phyloP scores from a whole-genome alignment of 2,329 filamentous ascomycete species.

The Claviceps fusiformis region DNA sequence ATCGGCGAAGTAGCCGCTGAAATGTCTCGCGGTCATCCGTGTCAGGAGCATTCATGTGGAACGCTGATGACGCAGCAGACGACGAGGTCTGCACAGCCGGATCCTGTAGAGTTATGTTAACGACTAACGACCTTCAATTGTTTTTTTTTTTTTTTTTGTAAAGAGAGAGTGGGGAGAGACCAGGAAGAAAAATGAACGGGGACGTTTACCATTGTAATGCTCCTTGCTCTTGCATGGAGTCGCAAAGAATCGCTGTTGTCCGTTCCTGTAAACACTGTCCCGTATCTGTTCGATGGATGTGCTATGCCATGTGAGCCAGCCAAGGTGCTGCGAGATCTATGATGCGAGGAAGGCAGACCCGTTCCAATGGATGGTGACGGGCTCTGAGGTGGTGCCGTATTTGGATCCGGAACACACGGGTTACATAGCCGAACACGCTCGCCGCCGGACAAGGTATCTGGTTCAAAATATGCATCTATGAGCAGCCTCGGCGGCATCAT shows the following conservation, averaged over 20 bases:
- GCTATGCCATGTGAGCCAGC: constrained; percentile 18
- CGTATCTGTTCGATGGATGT: constrained; percentile 19
- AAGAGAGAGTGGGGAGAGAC: too few species aligned
- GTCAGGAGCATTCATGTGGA: constrained; percentile 17
- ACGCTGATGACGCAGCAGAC: constrained; percentile 13
- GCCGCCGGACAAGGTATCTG: constrained; percentile 35
- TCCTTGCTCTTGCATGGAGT: constrained; percentile 24
- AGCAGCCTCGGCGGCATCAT: constrained; percentile 21
- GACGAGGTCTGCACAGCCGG: constrained; percentile 10
- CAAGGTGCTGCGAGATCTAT: constrained; percentile 32
- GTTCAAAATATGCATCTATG: constrained; percentile 27
- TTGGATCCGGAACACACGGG: constrained; percentile 48
- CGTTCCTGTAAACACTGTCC: constrained; percentile 22
- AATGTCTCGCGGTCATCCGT: constrained; percentile 17
- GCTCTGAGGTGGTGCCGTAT: constrained; percentile 39
- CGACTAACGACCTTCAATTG: neutral
- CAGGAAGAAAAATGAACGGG: neutral
- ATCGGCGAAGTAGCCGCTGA: constrained; percentile 17
- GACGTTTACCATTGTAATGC: constrained; percentile 35
- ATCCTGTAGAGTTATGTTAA: constrained; percentile 5
- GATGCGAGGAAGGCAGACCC: constrained; percentile 23
- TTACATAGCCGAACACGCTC: constrained; percentile 48
- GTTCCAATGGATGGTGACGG: constrained; percentile 20
- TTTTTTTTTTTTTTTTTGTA: neutral
- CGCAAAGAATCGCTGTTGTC: constrained; percentile 22